Evolutionary conservation across 2,329 filamentous ascomycete genomes (phyloP), one percentile per base, ranked within the genome.

Genomic region (Cercospora janseana): DNA sequence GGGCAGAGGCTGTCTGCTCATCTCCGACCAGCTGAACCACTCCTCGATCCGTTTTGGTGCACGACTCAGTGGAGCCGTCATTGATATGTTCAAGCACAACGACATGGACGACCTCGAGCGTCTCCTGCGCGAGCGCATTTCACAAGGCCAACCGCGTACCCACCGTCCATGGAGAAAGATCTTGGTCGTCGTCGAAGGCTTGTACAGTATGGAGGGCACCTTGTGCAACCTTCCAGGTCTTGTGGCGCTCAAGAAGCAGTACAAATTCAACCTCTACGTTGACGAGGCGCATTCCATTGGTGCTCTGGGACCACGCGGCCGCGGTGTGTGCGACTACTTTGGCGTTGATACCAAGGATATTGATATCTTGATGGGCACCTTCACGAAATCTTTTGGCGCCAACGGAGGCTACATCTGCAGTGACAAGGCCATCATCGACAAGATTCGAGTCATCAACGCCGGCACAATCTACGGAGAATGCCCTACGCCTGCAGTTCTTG

Each of bases 151-250:
- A 68, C 93, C 93, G 46, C 87, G 93, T 59, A 98, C 92, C n/a
- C 93, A 98, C 71, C 87, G 93, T 23, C 93, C 93, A 1, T 98
- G 93, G 93, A 96, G 95, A 79, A 98, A 97, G 82, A 97, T 98
- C 54, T 71, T 98, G 44, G 88, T 98, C 35, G 91, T 92, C 28
- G 88, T 98, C 28, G 93, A 98, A 70, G 93, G 93, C 61, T 80
- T 98, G 15, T 98, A 98, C 78, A 97, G 92, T 1, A 98, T 98
- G 93, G 93, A 98, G 74, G 93, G 93, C 41, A 96, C 91, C 59
- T 95, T 98, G 88, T 93, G 88, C 72, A 93, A 98, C 69, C 80
- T 98, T n/a, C 93, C 93, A 1, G 88, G 88, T 54, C 77, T 98
- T 43, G 74, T 98, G 51, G 80, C 79, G 43, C 79, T 98, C 59